Evolutionary conservation across 2,329 filamentous ascomycete species (phyloP), one percentile per base, ranked within the genome.

Genomic region (Aspergillus brasiliensis): DNA sequence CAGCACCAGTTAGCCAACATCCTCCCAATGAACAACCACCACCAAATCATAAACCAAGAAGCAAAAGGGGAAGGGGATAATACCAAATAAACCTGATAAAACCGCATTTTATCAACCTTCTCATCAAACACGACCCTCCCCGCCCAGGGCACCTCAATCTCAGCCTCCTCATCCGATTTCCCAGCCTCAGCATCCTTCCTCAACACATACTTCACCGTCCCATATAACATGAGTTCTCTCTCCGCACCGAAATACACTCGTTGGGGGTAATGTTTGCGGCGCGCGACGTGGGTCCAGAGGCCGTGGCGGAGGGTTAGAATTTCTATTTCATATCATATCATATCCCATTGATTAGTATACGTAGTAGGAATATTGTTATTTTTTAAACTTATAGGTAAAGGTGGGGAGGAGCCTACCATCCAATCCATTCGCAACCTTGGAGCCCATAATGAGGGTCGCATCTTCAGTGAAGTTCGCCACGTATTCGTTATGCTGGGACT

Each of bases 11-110:
- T 21, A 21, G 10, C 10, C 49, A 13, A 15, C 37, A 44, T 17
- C 38, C 48, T 38, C 46, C 37, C n/a, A n/a, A n/a, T n/a, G n/a
- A n/a, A n/a, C n/a, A 49, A 51, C 31, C 27, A 56, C 25, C 54
- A 48, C 11, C 31, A 34, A n/a, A n/a, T n/a, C n/a, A n/a, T n/a
- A n/a, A n/a, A 5, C 42, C 21, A 34, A n/a, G 11, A 42, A 5
- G 1, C 13, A 38, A 11, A 37, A 56, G 51, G 38, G 21, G 37
- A 38, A 25, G 7, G 21, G 48, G 19, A 52, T 38, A 70, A 23
- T 60, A 77, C 75, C 71, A 77, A 62, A 62, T 77, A 77, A 60
- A 77, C 75, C 64, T 77, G 75, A 69, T 77, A 77, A 62, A 75
- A 77, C 62, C 59, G 68, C 74, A 77, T 77, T 65, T 69, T 76